Evolutionary conservation across 441 rosid genomes (phyloP).

Genomic region (Erodium moschatum): DNA sequence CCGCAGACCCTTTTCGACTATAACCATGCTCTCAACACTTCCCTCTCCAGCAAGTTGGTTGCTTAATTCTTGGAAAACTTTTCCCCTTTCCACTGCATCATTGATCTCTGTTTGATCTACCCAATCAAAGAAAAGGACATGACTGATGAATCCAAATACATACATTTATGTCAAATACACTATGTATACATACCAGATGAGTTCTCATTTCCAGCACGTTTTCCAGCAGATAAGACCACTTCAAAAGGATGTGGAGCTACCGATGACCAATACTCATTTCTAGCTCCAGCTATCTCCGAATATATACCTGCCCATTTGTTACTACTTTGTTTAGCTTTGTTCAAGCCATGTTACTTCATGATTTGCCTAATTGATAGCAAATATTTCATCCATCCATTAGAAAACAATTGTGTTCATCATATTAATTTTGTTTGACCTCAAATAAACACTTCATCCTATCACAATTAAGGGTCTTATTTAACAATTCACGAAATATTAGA

Average conservation of each 20-base stretch:
- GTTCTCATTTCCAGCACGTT: conserved; percentile 39
- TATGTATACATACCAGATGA: conserved; percentile 29
- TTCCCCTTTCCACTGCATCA: conserved; percentile 42
- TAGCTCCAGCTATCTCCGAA: conserved; percentile 65
- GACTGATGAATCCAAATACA: neutral
- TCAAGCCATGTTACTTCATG: no score
- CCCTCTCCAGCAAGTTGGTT: conserved; percentile 53
- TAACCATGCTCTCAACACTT: conserved; percentile 67
- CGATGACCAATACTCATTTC: conserved; percentile 71
- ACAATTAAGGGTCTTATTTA: no score
- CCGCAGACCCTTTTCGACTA: conserved; percentile 78
- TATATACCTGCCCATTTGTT: conserved; percentile 48
- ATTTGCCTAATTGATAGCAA: no score
- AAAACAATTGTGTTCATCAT: no score
- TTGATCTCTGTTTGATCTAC: conserved; percentile 30
- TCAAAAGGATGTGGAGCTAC: conserved; percentile 82
- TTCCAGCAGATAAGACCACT: conserved; percentile 67
- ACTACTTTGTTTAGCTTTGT: no score
- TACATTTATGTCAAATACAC: neutral
- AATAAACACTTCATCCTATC: no score
- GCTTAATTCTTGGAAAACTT: conserved; percentile 27
- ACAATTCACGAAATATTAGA: no score
- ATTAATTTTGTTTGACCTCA: no score
- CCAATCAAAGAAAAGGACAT: neutral
- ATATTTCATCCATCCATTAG: no score